phyloP scores from a whole-genome alignment of 805 yeast species.

The Debaryomyces castellii region DNA sequence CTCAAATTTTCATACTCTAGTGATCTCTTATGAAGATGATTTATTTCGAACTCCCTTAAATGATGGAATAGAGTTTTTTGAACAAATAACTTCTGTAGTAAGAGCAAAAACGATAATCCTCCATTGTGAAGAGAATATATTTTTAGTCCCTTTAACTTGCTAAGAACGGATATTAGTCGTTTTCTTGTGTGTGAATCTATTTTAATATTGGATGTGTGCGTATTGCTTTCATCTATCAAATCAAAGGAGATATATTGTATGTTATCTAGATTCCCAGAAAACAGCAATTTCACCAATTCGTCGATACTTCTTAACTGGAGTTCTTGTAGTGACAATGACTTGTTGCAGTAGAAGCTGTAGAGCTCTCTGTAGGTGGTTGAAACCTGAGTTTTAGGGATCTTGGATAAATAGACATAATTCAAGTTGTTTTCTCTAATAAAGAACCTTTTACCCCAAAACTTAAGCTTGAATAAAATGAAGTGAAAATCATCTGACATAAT shows the following conservation, averaged over 20 bases:
- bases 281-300: constrained; percentile 5
- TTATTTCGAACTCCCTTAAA: constrained; percentile 5
- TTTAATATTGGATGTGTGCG: not conserved
- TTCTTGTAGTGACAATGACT: constrained; percentile 1
- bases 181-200: not conserved
- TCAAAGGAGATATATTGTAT: not conserved
- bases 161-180: not conserved
- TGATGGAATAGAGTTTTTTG: constrained; percentile 1
- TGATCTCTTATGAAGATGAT: constrained; percentile 12
- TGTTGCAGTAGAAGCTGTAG: constrained; percentile 4
- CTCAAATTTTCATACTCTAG: constrained; percentile 3
- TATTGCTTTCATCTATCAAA: not conserved
- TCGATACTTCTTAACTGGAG: constrained; percentile 8
- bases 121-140: constrained; percentile 10
- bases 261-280: not conserved
- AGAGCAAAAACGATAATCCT: constrained; percentile 7
- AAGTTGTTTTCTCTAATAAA: constrained; percentile 1
- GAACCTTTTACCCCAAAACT: constrained; percentile 9
- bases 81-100: constrained; percentile 1
- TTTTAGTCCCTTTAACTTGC: constrained; percentile 3
- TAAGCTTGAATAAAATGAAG: constrained; percentile 11
- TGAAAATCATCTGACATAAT: constrained; percentile 10
- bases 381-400: constrained; percentile 10
- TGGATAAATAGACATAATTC: constrained; percentile 8
- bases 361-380: constrained; percentile 10